Evolutionary conservation across 2,329 filamentous ascomycete species (phyloP).

Genomic region (Aspergillus texensis): DNA sequence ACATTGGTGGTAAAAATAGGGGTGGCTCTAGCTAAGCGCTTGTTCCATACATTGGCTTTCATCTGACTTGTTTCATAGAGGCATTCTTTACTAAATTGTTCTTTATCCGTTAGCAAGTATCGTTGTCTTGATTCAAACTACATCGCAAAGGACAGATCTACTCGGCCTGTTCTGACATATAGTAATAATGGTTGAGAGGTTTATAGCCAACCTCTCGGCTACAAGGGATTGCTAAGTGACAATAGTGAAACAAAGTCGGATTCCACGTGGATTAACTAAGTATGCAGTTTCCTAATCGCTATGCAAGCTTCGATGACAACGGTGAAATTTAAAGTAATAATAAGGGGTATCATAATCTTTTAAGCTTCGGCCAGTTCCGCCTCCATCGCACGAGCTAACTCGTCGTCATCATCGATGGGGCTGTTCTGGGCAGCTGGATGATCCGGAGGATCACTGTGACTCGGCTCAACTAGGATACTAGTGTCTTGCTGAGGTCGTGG

Average conservation of each 20-base stretch:
- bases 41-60: no score
- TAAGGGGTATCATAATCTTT: slow-evolving; percentile 13
- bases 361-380: slow-evolving; percentile 25
- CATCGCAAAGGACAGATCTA: not conserved
- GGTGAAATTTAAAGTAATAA: not conserved
- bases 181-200: no score
- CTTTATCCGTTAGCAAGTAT: not conserved
- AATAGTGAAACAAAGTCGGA: not conserved
- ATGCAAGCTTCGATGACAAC: slow-evolving; percentile 4
- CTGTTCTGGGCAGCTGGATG: not conserved
- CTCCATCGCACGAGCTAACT: slow-evolving; percentile 30
- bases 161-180: not conserved
- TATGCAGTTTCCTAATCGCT: slow-evolving; percentile 2
- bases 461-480: not conserved
- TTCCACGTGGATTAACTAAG: not conserved
- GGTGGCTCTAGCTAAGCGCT: no score
- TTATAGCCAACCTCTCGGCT: not conserved
- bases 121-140: no score
- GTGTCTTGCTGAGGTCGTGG: not conserved
- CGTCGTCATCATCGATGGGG: slow-evolving; percentile 22
- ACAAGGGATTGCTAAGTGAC: not conserved
- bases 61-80: not conserved
- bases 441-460: not conserved
- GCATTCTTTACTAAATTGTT: not conserved
- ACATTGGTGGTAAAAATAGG: not conserved